These are phyloP conservation scores for Backusella macrospora DNA, from an alignment of 192 early-diverging fungal species.

Conservation along the genomic window DNA sequence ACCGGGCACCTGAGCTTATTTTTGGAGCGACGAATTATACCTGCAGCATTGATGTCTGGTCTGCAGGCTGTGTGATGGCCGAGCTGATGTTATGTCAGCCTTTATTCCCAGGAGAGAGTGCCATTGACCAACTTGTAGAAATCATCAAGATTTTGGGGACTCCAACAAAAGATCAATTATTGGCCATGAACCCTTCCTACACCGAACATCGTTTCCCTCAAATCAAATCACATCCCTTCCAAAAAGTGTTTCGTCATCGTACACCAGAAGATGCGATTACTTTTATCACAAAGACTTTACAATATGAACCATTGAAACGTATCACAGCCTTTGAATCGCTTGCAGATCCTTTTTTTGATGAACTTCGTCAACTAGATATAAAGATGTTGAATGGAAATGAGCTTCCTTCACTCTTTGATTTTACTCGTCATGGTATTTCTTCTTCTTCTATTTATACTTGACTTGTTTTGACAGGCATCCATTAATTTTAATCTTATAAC, in stretches of 20 bases:
- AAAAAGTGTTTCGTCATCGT: slow-evolving; percentile 82
- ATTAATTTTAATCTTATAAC: not conserved
- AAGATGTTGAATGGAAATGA: slow-evolving; percentile 78
- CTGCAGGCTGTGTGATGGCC: slow-evolving; percentile 94
- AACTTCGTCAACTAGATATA: slow-evolving; percentile 83
- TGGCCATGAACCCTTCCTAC: slow-evolving; percentile 96
- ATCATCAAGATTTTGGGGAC: slow-evolving; percentile 98
- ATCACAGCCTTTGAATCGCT: slow-evolving; percentile 90
- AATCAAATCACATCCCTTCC: slow-evolving; percentile 89
- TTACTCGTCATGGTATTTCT: slow-evolving; percentile 64
- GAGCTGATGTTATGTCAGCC: slow-evolving; percentile 93
- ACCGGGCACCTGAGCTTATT: slow-evolving; percentile 94
- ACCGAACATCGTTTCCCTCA: slow-evolving; percentile 97
- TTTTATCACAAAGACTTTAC: slow-evolving; percentile 78
- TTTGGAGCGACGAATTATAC: slow-evolving; percentile 94
- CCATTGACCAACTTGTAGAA: slow-evolving; percentile 97
- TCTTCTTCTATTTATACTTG: not conserved
- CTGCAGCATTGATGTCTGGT: slow-evolving; percentile 91
- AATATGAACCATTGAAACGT: slow-evolving; percentile 86
- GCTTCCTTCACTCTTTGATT: slow-evolving; percentile 90
- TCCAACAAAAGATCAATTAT: slow-evolving; percentile 93
- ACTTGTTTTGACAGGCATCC: not conserved
- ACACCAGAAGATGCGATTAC: slow-evolving; percentile 84
- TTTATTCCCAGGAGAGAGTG: slow-evolving; percentile 92
- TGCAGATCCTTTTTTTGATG: slow-evolving; percentile 94